Percentiles rank a stretch among this genome's conserved stretches.
Evolutionary conservation across 1,139 yeast species (phyloP).

Genomic region (Groenewaldozyma auringiensis): DNA sequence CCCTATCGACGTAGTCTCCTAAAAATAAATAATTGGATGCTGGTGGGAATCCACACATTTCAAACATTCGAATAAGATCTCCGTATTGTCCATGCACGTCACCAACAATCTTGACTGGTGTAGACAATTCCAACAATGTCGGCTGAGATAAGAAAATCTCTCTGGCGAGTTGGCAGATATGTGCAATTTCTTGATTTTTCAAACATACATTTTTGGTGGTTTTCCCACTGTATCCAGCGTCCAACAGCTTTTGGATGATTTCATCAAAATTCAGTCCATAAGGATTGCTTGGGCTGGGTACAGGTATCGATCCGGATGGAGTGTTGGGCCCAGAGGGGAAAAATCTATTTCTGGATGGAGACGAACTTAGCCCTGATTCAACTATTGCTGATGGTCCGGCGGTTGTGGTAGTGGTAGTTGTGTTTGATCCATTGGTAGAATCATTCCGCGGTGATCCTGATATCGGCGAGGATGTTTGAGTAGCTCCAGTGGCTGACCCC

Average conservation of each 20-base stretch:
- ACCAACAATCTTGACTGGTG: constrained; percentile 96
- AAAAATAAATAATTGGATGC: constrained; percentile 81
- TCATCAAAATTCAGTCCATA: constrained; percentile 51
- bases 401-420: background rate
- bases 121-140: constrained; percentile 74
- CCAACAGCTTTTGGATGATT: constrained; percentile 77
- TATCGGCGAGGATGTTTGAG: background rate
- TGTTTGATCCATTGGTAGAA: background rate
- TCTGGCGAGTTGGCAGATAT: constrained; percentile 77
- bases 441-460: background rate
- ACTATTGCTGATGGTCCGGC: background rate
- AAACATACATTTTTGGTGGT: constrained; percentile 82
- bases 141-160: constrained; percentile 89
- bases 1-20: constrained; percentile 96
- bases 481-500: background rate
- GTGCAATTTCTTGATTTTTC: constrained; percentile 78
- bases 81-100: constrained; percentile 97
- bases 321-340: constrained; percentile 5
- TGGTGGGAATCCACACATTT: constrained; percentile 98
- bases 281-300: constrained; percentile 15
- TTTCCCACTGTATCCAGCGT: constrained; percentile 93
- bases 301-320: constrained; percentile 8
- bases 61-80: constrained; percentile 82
- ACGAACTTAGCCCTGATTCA: constrained; percentile 1
- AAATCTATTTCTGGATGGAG: constrained; percentile 1